Evolutionary conservation across 139 green algal genomes (phyloP).

Genomic region (Tetradesmus obliquus): DNA sequence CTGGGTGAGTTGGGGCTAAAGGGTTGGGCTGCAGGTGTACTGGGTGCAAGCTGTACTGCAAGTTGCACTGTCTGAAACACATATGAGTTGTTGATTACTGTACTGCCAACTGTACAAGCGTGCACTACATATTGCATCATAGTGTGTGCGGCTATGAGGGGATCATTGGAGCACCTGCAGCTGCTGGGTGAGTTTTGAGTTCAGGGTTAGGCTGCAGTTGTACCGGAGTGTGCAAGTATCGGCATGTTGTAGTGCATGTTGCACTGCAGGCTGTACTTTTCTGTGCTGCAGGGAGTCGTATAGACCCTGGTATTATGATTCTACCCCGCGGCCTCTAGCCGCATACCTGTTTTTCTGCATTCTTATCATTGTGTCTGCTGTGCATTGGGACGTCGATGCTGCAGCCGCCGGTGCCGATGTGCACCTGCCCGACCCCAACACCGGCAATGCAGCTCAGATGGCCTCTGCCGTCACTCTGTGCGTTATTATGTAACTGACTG

Average conservation of each 20-base stretch:
- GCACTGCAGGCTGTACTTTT: too few species aligned
- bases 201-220: too few species aligned
- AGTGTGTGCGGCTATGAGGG: constrained; percentile 25
- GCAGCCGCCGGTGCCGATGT: constrained; percentile 39
- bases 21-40: neutral
- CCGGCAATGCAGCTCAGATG: constrained; percentile 25
- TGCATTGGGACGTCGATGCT: too few species aligned
- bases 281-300: too few species aligned
- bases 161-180: constrained; percentile 34
- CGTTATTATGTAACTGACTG: neutral
- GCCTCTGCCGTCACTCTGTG: neutral
- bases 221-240: neutral
- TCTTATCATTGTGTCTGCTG: too few species aligned
- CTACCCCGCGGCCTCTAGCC: too few species aligned
- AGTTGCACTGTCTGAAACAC: neutral
- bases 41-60: neutral
- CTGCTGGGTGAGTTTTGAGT: constrained; percentile 17
- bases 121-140: too few species aligned
- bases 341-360: too few species aligned
- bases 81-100: neutral
- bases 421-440: constrained; percentile 34
- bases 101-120: neutral
- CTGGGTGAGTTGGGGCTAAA: neutral
- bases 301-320: too few species aligned
- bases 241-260: neutral